A percentile compares a stretch with the other conserved stretches of the same genome.
phyloP scores from a whole-genome alignment of 2,329 filamentous ascomycete species.

The Nemania sp. region DNA sequence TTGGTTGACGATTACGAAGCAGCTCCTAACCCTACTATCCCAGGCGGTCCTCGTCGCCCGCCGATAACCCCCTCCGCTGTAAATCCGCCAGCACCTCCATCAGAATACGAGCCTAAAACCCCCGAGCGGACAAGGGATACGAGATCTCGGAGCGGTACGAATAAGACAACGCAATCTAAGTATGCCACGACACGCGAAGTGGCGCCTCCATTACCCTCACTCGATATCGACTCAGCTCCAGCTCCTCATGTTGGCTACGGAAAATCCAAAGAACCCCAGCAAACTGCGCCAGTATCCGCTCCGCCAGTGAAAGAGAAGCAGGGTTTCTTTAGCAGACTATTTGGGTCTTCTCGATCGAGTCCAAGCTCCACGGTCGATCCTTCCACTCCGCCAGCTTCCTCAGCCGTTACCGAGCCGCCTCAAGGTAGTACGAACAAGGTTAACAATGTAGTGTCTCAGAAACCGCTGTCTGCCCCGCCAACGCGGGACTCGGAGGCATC shows the following conservation, averaged over 20 bases:
- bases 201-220: constrained; percentile 51
- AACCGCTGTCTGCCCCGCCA: constrained; percentile 60
- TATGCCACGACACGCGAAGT: constrained; percentile 44
- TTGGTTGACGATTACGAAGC: constrained; percentile 76
- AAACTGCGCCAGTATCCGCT: constrained; percentile 57
- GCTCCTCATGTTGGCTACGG: constrained; percentile 70
- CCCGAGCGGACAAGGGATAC: constrained; percentile 64
- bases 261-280: constrained; percentile 66
- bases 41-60: constrained; percentile 76
- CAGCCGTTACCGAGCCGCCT: constrained; percentile 54
- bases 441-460: constrained; percentile 61
- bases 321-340: constrained; percentile 94
- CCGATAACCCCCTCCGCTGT: constrained; percentile 52
- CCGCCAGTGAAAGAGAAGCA: constrained; percentile 73
- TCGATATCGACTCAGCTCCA: constrained; percentile 63
- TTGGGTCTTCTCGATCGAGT: constrained; percentile 76
- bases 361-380: constrained; percentile 29
- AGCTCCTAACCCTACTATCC: constrained; percentile 86
- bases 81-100: constrained; percentile 54
- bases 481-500: constrained; percentile 64
- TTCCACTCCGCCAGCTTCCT: constrained; percentile 50
- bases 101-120: constrained; percentile 53
- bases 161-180: constrained; percentile 49
- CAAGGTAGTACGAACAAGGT: constrained; percentile 56
- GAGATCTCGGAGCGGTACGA: constrained; percentile 58